Evolutionary conservation across 306 rosid species (phyloP).

Genomic region (Prinsepia uniflora): DNA sequence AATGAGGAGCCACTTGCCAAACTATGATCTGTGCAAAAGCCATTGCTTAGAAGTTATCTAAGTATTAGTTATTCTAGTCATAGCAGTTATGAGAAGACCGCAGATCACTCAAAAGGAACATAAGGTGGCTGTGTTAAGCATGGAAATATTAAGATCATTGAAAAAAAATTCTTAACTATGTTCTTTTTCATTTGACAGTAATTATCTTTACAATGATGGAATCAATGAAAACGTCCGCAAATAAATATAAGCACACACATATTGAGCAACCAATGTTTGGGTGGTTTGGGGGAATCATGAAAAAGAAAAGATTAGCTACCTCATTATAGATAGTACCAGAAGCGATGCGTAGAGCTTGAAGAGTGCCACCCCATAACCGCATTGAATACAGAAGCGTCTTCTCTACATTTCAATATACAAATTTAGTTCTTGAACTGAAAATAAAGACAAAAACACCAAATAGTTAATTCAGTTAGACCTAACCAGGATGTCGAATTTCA

Average conservation of each 20-base stretch:
- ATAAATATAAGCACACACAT: not conserved
- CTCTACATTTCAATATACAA: conserved; percentile 36
- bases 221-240: no score
- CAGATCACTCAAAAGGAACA: no score
- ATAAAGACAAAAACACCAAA: not conserved
- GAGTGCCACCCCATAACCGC: conserved; percentile 88
- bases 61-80: no score
- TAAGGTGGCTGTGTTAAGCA: no score
- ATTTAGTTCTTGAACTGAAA: not conserved
- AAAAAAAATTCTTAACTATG: no score
- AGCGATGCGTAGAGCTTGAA: conserved; percentile 73
- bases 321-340: conserved; percentile 89
- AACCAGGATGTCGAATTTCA: conserved; percentile 82
- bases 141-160: no score
- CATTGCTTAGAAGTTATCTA: not conserved
- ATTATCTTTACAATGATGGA: no score
- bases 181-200: no score
- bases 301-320: conserved; percentile 46
- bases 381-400: conserved; percentile 85
- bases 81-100: no score
- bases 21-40: conserved; percentile 65
- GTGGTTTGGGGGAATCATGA: not conserved
- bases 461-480: conserved; percentile 24
- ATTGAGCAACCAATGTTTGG: not conserved
- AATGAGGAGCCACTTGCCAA: conserved; percentile 63